phyloP scores from a whole-genome alignment of 345 rosid species.

The Aquilaria malaccensis region DNA sequence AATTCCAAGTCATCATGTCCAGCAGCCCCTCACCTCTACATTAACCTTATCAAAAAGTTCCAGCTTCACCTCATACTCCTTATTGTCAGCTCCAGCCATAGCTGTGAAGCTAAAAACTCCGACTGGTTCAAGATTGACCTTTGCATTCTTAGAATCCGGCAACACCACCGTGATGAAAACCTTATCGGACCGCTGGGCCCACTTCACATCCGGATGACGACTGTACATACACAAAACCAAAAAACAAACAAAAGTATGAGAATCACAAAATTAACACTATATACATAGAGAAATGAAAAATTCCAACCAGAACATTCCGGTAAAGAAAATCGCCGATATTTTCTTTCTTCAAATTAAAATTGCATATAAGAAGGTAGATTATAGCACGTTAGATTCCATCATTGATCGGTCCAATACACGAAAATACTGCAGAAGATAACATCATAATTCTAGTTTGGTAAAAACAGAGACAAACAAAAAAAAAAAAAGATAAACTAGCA shows the following conservation, averaged over 20 bases:
- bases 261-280: no score
- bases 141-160: constrained; percentile 69
- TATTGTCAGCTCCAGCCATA: constrained; percentile 55
- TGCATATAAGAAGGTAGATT: no score
- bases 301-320: background rate
- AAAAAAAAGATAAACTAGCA: no score
- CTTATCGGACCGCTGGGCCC: constrained; percentile 80
- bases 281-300: background rate
- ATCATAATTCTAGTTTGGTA: background rate
- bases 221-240: constrained; percentile 19
- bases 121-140: constrained; percentile 70
- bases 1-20: constrained; percentile 1
- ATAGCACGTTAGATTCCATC: no score
- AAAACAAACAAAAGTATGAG: no score
- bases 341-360: no score
- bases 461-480: background rate
- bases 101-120: constrained; percentile 72
- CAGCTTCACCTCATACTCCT: constrained; percentile 54
- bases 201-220: constrained; percentile 82
- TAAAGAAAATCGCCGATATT: background rate
- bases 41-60: constrained; percentile 82
- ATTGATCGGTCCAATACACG: no score
- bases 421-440: no score
- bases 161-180: constrained; percentile 58
- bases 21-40: constrained; percentile 48